These are phyloP conservation scores for Prunus mongolica DNA, from an alignment of 306 rosid species.

Conservation along the genomic window DNA sequence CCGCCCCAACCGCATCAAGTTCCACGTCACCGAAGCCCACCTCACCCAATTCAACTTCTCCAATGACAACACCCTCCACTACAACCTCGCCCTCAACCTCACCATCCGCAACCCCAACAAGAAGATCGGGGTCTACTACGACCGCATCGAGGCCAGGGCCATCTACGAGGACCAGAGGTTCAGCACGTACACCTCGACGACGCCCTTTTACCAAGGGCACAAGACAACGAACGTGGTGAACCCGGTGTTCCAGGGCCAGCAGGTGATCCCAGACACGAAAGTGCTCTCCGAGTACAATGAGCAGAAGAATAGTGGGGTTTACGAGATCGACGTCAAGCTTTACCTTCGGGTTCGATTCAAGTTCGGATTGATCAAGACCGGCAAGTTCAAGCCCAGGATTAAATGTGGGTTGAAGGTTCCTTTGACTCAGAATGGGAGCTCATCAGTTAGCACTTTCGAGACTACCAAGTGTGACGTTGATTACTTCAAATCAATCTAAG, in stretches of 20 bases:
- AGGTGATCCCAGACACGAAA: conserved; percentile 8
- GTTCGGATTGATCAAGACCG: conserved; percentile 38
- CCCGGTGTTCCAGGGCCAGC: conserved; percentile 41
- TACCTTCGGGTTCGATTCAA: conserved; percentile 55
- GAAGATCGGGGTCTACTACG: conserved; percentile 63
- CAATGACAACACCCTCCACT: conserved; percentile 23
- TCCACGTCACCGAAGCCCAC: conserved; percentile 44
- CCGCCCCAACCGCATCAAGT: conserved; percentile 49
- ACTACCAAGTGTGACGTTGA: conserved; percentile 49
- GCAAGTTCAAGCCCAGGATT: conserved; percentile 51
- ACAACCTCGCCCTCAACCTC: conserved; percentile 28
- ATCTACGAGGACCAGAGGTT: conserved; percentile 41
- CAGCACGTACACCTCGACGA: background rate
- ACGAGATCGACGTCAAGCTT: conserved; percentile 49
- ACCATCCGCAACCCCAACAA: conserved; percentile 67
- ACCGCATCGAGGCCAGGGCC: conserved; percentile 50
- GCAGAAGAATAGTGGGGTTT: conserved; percentile 39
- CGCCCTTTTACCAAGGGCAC: conserved; percentile 62
- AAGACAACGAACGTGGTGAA: conserved; percentile 42
- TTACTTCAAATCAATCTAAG: conserved; percentile 26
- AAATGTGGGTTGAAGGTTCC: conserved; percentile 57
- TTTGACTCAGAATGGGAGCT: conserved; percentile 22
- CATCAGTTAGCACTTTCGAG: conserved; percentile 27
- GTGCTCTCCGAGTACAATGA: conserved; percentile 21
- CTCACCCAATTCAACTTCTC: conserved; percentile 53